Evolutionary conservation across 352 stramenopile species (phyloP).

Genomic region (Globisporangium spinosum): DNA sequence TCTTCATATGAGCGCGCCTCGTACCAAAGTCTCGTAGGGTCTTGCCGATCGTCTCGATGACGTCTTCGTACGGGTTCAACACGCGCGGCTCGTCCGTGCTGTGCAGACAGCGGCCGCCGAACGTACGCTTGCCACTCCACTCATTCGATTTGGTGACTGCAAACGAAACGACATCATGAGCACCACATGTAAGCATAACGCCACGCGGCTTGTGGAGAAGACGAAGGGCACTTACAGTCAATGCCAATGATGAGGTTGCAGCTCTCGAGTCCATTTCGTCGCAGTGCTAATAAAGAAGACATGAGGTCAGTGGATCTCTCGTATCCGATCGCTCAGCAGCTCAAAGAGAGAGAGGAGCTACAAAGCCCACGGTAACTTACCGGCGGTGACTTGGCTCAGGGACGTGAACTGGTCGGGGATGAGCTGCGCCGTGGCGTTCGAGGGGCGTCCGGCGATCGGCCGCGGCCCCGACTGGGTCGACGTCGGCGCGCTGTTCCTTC

Average conservation of each 20-base stretch:
- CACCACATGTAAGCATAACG: neutral
- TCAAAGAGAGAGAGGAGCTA: neutral
- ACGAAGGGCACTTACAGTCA: slow-evolving; percentile 55
- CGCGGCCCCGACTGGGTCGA: slow-evolving; percentile 40
- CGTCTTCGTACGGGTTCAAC: slow-evolving; percentile 79
- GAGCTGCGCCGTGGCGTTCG: slow-evolving; percentile 33
- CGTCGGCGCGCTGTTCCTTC: slow-evolving; percentile 12
- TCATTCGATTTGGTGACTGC: slow-evolving; percentile 88
- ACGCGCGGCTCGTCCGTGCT: slow-evolving; percentile 42
- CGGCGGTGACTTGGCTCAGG: slow-evolving; percentile 58
- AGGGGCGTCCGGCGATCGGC: slow-evolving; percentile 18
- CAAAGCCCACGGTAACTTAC: slow-evolving; percentile 14
- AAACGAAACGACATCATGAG: slow-evolving; percentile 2
- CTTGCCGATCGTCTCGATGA: slow-evolving; percentile 77
- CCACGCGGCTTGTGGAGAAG: neutral
- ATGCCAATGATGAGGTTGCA: slow-evolving; percentile 86
- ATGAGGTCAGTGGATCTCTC: neutral
- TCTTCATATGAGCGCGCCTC: slow-evolving; percentile 8
- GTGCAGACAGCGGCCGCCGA: slow-evolving; percentile 65
- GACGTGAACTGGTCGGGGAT: slow-evolving; percentile 71
- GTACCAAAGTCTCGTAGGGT: slow-evolving; percentile 73
- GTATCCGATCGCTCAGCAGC: neutral
- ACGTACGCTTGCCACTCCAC: slow-evolving; percentile 85
- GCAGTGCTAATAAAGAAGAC: slow-evolving; percentile 34
- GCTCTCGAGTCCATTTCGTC: slow-evolving; percentile 72